Base-by-base conservation (phyloP, 257 asterid genomes). In the Dorcoceras hygrometricum region DNA sequence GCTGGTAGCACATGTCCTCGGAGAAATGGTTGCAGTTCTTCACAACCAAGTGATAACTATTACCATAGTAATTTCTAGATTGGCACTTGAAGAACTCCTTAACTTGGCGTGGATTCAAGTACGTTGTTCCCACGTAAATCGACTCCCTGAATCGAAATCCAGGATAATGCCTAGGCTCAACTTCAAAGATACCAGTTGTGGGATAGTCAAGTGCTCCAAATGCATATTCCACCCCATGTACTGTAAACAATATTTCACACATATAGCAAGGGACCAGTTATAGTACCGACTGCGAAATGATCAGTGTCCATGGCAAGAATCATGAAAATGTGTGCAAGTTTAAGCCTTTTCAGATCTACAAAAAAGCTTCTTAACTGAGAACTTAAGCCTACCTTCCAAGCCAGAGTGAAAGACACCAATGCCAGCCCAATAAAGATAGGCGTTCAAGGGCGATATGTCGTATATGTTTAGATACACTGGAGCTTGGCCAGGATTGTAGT, bases 1-100 rank as follows among this genome's bases (percentile, higher is more conserved):
- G 69, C 78, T 79, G 85, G 95, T 66, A 68, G 77, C 98, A 87
- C 58, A 81, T 71, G 62, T 91, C 98, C 69, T 79, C 95, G 16
- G 84, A 87, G 79, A 91, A 91, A 76, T 91, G 98, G 82, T 91
- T 89, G 83, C 98, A 91, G 74, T 91, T 91, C 77, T 89, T 91
- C 28, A 65, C 77, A 63, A 89, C 74, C 76, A 89, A 77, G 81
- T 89, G 94, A 75, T 91, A 91, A 0, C 95, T 72, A 62, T 91
- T 87, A 10, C 98, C 98, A 27, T 74, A 57, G 86, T 83, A 89
- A 69, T 77, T 76, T 27, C 65, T 53, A 12, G 95, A 71, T 70
- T 82, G 90, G 64, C 62, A 81, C 82, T 82, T 90, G 76, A 91
- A 85, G 79, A 89, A 89, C 63, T 87, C 87, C 73, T 87, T 71